Evolutionary conservation across 2,329 filamentous ascomycete genomes (phyloP), one percentile per base, ranked within the genome.

Genomic region (Lachnellula subtilissima): DNA sequence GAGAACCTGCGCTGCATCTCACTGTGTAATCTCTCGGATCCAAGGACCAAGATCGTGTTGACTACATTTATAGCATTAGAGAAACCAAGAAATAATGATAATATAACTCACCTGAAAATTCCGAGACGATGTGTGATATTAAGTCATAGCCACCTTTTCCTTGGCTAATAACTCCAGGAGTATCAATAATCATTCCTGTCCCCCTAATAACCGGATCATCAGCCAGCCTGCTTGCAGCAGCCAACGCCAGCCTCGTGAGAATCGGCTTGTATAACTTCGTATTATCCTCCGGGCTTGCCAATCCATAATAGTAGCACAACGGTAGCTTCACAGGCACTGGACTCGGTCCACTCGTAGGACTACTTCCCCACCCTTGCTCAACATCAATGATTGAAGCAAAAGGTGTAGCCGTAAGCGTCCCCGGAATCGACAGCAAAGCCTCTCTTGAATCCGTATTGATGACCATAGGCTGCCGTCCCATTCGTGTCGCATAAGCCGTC

Each of bases 251-350:
- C 60, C 88, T 82, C 47, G 87, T 89, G 23, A 89, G 76, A 58
- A 97, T 75, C 12, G 86, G 81, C 67, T 84, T 87, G 75, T 88
- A 97, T 45, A 93, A 74, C 36, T 77, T 80, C 0, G 82, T 78
- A 58, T 91, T 88, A 50, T 91, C 88, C 64, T 91, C 86, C 0
- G 90, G 82, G 59, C 79, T 84, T 52, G 83, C 79, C 60, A 88
- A 77, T 15, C 94, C 93, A 71, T 89, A 96, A 72, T 91, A 90
- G 70, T 96, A 96, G 28, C 93, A 91, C 53, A 99, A 75, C 5
- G 94, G 94, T 65, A 96, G 78, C 76, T 97, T 97, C 52, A 96
- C 90, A 0, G 93, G 92, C 17, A 96, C 85, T 0, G 86, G 83
- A 64, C 88, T 94, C 0, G 94, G 92, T 0, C 93, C 94, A 62